Base-by-base conservation (phyloP, 257 asterid species). In the Ophiorrhiza pumila region DNA sequence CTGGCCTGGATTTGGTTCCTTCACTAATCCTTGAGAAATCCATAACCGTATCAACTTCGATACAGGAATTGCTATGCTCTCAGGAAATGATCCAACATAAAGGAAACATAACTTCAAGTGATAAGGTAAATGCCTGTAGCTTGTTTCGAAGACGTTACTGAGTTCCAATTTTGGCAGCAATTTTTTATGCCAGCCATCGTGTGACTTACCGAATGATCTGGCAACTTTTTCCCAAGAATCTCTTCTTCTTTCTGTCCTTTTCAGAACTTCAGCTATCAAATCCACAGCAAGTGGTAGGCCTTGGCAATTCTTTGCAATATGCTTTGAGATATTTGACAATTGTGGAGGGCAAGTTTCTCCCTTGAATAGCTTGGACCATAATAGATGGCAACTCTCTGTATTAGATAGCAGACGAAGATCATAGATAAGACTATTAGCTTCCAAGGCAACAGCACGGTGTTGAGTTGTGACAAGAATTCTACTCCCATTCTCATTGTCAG, bases 231-330 rank as follows among this genome's bases (percentile, higher is more conserved):
- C 46, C 85, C 87, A 85, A 0, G 37, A 49, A 22, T 63, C 72
- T 65, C 68, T 70, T 11, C 53, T 72, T 60, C 49, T 61, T 29
- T 35, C 46, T 76, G 29, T 46, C 4, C 7, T 65, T 17, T 65
- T 66, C 47, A 85, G 84, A 47, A 80, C 65, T 14, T 83, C 85
- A 59, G 85, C 87, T n/a, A 79, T 53, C 11, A 83, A 76, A 74
- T 83, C 81, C 13, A 85, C 77, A 1, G 81, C 76, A 34, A 85
- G 78, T 20, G 89, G 87, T 22, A 85, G 63, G 11, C 89, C 89
- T 0, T 25, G 10, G 12, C 87, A 83, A 9, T 47, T 68, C 23
- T 1, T 13, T 14, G 83, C 84, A 11, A 83, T 80, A 43, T 42
- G 5, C 74, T 56, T 52, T 11, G 81, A 80, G 15, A 69, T n/a